Base-by-base conservation (phyloP, 371 early-diverging fungal species). In the Umbelopsis sp. region DNA sequence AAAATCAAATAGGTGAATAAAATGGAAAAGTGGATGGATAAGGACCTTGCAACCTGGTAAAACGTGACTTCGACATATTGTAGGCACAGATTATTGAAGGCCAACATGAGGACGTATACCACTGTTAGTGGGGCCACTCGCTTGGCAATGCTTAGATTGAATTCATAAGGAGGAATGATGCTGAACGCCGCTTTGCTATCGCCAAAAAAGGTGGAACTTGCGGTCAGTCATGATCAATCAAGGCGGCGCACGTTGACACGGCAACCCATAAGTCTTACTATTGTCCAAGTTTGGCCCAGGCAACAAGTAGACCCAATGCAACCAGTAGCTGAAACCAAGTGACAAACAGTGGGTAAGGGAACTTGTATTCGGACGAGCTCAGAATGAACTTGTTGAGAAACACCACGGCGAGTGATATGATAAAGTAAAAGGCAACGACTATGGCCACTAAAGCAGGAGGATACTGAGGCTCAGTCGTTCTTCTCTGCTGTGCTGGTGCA, bases 371-470 rank as follows among this genome's bases (percentile, higher is more conserved):
- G 18, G 87, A 81, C 6, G 83, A 83, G 63, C 87, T 86, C 67
- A 91, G 75, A 70, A 91, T 90, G 70, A 85, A 85, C 84, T 91
- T 91, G 80, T 91, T 91, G 62, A 91, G 77, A 65, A 90, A 91
- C 25, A 91, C 91, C n/a, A 91, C 90, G 4, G 91, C 83, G 44
- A 91, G 80, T 16, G 91, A 91, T 66, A 83, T 85, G 68, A 83
- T 76, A 80, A 89, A 90, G 71, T 91, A 91, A 66, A 90, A 91
- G 50, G 82, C 78, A 57, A 91, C 83, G 16, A 90, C 89, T 6
- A 80, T 70, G 52, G 80, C 77, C 71, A 90, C 88, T 63, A 84
- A 70, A 9, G 79, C 48, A 10, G 82, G n/a, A 6, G 88, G 76
- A 66, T 90, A 82, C 6, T 85, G 78, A 50, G 70, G 80, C 44